A percentile compares a stretch with the other conserved stretches of the same genome.
phyloP scores from a whole-genome alignment of 1,284 basidiomycete genomes.

The Porodaedalea pini region DNA sequence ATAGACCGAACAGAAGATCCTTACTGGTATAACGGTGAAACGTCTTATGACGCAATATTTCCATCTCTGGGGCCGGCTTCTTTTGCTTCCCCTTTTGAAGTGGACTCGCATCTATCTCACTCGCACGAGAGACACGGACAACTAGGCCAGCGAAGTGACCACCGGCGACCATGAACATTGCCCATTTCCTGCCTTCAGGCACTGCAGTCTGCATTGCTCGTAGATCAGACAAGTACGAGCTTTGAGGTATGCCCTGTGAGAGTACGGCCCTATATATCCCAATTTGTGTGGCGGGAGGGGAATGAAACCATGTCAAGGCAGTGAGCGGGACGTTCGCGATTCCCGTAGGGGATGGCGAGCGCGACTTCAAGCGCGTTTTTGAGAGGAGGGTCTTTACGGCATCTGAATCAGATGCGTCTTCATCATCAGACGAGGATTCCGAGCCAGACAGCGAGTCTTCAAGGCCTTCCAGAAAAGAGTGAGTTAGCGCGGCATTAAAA shows the following conservation, averaged over 20 bases:
- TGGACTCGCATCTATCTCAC: constrained; percentile 39
- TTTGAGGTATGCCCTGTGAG: constrained; percentile 41
- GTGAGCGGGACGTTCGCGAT: constrained; percentile 54
- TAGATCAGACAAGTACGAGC: constrained; percentile 53
- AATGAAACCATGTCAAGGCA: constrained; percentile 88
- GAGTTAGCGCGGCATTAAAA: background rate
- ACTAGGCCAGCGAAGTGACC: constrained; percentile 96
- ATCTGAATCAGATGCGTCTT: constrained; percentile 54
- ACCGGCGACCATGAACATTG: constrained; percentile 93
- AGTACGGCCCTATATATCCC: constrained; percentile 84
- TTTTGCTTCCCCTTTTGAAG: constrained; percentile 54
- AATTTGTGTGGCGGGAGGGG: constrained; percentile 80
- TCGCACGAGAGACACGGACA: constrained; percentile 61
- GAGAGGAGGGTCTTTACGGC: constrained; percentile 66
- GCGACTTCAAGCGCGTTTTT: constrained; percentile 47
- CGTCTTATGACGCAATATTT: constrained; percentile 90
- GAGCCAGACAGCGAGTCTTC: constrained; percentile 90
- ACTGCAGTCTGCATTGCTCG: constrained; percentile 62
- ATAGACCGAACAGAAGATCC: constrained; percentile 25
- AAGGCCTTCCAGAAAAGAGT: constrained; percentile 50
- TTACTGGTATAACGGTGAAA: constrained; percentile 98
- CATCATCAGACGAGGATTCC: constrained; percentile 63
- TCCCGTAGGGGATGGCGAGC: constrained; percentile 45
- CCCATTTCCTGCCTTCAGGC: constrained; percentile 76
- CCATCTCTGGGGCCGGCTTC: constrained; percentile 62